Percentiles rank a stretch among this genome's conserved stretches.
phyloP scores from a whole-genome alignment of 768 basidiomycete genomes.

The Rhizopogon vulgaris region DNA sequence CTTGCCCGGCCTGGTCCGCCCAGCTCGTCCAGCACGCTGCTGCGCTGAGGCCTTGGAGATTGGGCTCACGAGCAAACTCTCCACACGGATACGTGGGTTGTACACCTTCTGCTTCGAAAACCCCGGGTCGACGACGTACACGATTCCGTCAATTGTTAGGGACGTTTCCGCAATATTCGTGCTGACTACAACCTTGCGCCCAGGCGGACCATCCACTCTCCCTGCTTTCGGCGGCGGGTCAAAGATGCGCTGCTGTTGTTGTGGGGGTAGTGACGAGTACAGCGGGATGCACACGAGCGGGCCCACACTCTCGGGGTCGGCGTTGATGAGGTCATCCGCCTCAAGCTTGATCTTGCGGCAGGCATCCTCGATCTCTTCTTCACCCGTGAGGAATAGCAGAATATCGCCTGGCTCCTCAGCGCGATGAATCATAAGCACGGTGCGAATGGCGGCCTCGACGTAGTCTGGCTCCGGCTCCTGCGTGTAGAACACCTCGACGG shows the following conservation, averaged over 20 bases:
- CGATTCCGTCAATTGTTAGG: slow-evolving; percentile 96
- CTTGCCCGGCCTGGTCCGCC: slow-evolving; percentile 93
- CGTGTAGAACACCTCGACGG: slow-evolving; percentile 93
- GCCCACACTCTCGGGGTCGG: slow-evolving; percentile 71
- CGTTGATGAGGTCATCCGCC: slow-evolving; percentile 74
- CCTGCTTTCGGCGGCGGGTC: slow-evolving; percentile 73
- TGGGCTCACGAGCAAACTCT: slow-evolving; percentile 86
- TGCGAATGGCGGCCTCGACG: slow-evolving; percentile 93
- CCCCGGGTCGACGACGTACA: slow-evolving; percentile 98
- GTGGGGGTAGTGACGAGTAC: slow-evolving; percentile 91
- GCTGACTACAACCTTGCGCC: slow-evolving; percentile 90
- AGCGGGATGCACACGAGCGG: slow-evolving; percentile 88
- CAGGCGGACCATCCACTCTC: slow-evolving; percentile 64
- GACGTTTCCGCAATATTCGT: slow-evolving; percentile 99
- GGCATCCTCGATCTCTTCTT: slow-evolving; percentile 96
- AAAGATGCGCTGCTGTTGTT: slow-evolving; percentile 95
- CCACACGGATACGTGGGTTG: slow-evolving; percentile 95
- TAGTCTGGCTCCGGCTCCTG: slow-evolving; percentile 93
- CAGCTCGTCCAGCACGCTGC: slow-evolving; percentile 94
- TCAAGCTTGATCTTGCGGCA: slow-evolving; percentile 91
- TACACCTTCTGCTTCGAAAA: slow-evolving; percentile 99
- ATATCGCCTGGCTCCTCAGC: slow-evolving; percentile 93
- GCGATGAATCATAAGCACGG: slow-evolving; percentile 95
- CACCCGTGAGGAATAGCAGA: slow-evolving; percentile 92
- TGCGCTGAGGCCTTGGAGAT: slow-evolving; percentile 97